Evolutionary conservation across 139 green algal species (phyloP).

Genomic region (Coccomyxa sp.): DNA sequence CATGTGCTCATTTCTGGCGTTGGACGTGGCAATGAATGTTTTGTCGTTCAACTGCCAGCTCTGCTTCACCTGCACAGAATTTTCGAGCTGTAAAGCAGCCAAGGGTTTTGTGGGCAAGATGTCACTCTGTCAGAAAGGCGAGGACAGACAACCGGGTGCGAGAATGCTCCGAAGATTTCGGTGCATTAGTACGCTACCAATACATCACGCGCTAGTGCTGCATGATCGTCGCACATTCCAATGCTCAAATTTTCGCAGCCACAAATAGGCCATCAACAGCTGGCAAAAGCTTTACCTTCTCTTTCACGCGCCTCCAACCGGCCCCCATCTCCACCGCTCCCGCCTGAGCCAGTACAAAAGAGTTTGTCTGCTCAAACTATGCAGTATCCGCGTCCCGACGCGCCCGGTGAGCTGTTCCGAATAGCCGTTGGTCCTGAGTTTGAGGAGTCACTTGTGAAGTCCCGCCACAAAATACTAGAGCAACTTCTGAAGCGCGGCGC

Average conservation of each 20-base stretch:
- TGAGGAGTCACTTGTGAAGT: no score
- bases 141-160: no score
- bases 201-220: background rate
- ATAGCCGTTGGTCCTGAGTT: no score
- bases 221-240: background rate
- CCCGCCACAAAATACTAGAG: no score
- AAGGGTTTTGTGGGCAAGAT: no score
- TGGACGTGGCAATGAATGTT: conserved; percentile 65
- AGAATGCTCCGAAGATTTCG: no score
- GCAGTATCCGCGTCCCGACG: no score
- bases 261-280: no score
- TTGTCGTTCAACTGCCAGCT: conserved; percentile 57
- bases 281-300: conserved; percentile 19
- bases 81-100: background rate
- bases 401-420: background rate
- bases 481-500: no score
- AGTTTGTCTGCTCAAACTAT: no score
- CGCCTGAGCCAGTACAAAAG: no score
- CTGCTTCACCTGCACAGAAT: conserved; percentile 39
- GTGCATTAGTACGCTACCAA: no score
- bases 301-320: conserved; percentile 41
- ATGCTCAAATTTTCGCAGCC: background rate
- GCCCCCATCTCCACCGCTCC: conserved; percentile 28
- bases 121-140: background rate
- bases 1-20: conserved; percentile 81